phyloP scores from a whole-genome alignment of 495 filamentous ascomycete species.

The Bathelium albidoporum region DNA sequence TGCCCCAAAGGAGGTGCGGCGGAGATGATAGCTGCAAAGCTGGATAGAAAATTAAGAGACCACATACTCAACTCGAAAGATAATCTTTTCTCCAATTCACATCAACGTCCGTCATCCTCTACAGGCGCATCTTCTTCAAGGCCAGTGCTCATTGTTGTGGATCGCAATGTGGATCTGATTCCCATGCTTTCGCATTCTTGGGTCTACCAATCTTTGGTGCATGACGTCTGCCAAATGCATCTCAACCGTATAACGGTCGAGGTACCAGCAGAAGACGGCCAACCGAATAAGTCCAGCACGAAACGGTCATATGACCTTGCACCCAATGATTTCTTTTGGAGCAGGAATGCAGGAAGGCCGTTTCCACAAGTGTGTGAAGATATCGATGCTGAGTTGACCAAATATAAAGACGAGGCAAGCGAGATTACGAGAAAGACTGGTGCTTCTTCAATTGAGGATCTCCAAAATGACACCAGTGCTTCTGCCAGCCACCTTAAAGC shows the following conservation, averaged over 20 bases:
- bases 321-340: constrained; percentile 95
- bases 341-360: constrained; percentile 79
- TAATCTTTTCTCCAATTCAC: constrained; percentile 66
- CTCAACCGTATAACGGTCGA: constrained; percentile 96
- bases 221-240: constrained; percentile 88
- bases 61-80: constrained; percentile 96
- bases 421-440: constrained; percentile 94
- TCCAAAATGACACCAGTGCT: constrained; percentile 78
- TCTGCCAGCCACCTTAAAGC: constrained; percentile 92
- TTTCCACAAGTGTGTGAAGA: constrained; percentile 97
- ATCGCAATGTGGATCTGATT: constrained; percentile 89
- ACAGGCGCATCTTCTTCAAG: constrained; percentile 51
- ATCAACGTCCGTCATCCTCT: constrained; percentile 41
- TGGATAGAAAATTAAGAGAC: constrained; percentile 91
- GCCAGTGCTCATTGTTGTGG: constrained; percentile 79
- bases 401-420: constrained; percentile 90
- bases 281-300: constrained; percentile 56
- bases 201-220: constrained; percentile 95
- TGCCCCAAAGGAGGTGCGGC: constrained; percentile 61
- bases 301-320: constrained; percentile 87
- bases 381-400: constrained; percentile 81
- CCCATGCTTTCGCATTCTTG: constrained; percentile 99
- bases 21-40: constrained; percentile 84
- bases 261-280: constrained; percentile 61
- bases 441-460: constrained; percentile 82